These are phyloP conservation scores for Sistotremastrum niveocremeum DNA, from an alignment of 768 basidiomycete genomes.

Conservation along the genomic window DNA sequence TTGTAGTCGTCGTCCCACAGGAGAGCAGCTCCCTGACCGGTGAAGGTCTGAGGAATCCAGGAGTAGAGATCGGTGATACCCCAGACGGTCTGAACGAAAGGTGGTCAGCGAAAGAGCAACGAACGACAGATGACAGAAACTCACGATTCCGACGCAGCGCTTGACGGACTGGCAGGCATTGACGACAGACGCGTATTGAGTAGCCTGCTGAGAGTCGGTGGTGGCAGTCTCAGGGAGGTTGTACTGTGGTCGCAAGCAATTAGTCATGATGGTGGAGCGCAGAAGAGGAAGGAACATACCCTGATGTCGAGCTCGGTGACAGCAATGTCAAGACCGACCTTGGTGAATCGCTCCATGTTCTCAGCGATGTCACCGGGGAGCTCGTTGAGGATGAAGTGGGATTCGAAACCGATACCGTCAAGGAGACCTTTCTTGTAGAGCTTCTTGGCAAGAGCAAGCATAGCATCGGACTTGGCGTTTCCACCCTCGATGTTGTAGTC, in stretches of 20 bases:
- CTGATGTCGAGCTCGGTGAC: background rate
- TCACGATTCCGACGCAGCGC: background rate
- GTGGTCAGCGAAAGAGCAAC: too few species aligned
- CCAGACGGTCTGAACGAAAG: constrained; percentile 1
- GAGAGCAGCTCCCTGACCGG: background rate
- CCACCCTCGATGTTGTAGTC: constrained; percentile 1
- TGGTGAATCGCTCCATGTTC: constrained; percentile 1
- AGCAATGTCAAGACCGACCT: constrained; percentile 1
- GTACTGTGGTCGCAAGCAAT: background rate
- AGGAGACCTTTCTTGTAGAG: background rate
- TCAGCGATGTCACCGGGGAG: background rate
- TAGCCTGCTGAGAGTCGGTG: background rate
- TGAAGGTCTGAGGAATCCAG: constrained; percentile 1
- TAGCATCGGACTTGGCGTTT: constrained; percentile 1
- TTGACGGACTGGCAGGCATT: constrained; percentile 1
- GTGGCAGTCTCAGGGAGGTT: background rate
- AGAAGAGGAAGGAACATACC: too few species aligned
- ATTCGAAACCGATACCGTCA: background rate
- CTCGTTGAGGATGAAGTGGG: constrained; percentile 1
- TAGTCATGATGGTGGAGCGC: background rate
- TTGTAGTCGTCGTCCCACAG: background rate
- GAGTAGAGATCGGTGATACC: constrained; percentile 1
- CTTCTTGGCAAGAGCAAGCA: background rate
- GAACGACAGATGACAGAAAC: background rate
- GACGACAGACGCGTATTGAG: background rate